Base-by-base conservation (phyloP, 1,139 yeast genomes). In the Saccharomyces hybrid region DNA sequence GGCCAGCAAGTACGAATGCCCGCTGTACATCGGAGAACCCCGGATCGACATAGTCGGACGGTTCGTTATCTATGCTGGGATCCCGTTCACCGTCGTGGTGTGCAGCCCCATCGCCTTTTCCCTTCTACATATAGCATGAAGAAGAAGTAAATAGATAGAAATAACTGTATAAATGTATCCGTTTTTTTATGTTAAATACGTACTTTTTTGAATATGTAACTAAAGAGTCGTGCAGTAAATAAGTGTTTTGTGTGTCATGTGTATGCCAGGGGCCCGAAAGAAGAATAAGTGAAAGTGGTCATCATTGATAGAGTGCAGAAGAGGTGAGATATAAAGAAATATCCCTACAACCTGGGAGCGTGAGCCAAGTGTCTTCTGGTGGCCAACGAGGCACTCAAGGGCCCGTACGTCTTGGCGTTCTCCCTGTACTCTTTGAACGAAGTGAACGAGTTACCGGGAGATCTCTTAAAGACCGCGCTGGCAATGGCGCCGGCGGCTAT, bases 181-280 rank as follows among this genome's bases (percentile, higher is more conserved):
- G 38, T 32, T 32, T 5, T 32, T 20, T 20, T 20, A 20, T 20
- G 23, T 32, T 8, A 41, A n/a, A 13, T 32, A 32, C 16, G 47
- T 47, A 25, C 23, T 20, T 25, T 20, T 34, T 7, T 27, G 41
- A 7, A 26, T 25, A 7, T 16, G 27, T 3, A 14, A 30, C 16
- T 48, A 51, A 30, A 44, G 11, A 2, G 9, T 49, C 47, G 48
- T 47, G 51, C 16, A 32, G 50, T 11, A 11, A 48, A n/a, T 6
- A 61, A 5, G 50, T 65, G 9, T 56, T 67, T 20, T 16, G 25
- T 5, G 46, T 80, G 20, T 88, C 89, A 67, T 38, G 20, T 38
- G 31, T 28, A 11, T 84, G 82, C 64, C 57, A 75, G 26, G 8
- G 81, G 38, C 38, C 38, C 38, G 20, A 32, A 32, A 32, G 14